A percentile compares a stretch with the other conserved stretches of the same genome.
These are phyloP conservation scores for Abortiporus biennis DNA, from an alignment of 1,284 basidiomycete genomes.

Conservation along the genomic window DNA sequence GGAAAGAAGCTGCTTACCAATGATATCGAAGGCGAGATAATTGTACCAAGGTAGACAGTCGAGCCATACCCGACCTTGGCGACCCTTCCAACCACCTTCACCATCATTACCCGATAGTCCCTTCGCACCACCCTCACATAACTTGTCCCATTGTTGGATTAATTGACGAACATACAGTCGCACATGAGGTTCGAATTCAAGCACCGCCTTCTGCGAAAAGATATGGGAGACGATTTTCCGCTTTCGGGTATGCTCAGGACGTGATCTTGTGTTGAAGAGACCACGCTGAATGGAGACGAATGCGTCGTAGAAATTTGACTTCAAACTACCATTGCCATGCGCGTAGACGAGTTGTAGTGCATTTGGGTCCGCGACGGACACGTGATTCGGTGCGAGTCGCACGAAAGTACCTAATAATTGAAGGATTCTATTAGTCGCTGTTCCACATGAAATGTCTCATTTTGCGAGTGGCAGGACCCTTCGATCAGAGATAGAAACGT, in stretches of 20 bases:
- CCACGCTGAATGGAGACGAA: constrained; percentile 69
- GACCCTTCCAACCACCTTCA: constrained; percentile 59
- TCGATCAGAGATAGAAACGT: neutral
- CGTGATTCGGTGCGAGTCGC: constrained; percentile 84
- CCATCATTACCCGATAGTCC: constrained; percentile 54
- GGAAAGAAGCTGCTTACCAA: constrained; percentile 35
- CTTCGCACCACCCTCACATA: constrained; percentile 53
- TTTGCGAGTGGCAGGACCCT: no score
- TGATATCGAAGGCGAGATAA: constrained; percentile 87
- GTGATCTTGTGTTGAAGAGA: constrained; percentile 82
- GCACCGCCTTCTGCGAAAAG: constrained; percentile 78
- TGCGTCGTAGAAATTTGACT: constrained; percentile 71
- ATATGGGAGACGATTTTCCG: constrained; percentile 87
- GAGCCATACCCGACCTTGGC: constrained; percentile 60
- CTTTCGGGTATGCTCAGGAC: constrained; percentile 81
- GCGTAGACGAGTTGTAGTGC: constrained; percentile 74
- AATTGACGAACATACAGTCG: constrained; percentile 56
- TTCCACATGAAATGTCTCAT: no score
- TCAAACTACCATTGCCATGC: constrained; percentile 75
- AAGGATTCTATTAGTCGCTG: no score
- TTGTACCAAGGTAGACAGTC: constrained; percentile 75
- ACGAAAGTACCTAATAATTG: constrained; percentile 74
- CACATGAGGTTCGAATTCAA: constrained; percentile 79
- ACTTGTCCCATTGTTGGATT: constrained; percentile 75
- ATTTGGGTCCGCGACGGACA: constrained; percentile 77